phyloP scores from a whole-genome alignment of 2,329 filamentous ascomycete genomes.

The Bipolaris sorokiniana region DNA sequence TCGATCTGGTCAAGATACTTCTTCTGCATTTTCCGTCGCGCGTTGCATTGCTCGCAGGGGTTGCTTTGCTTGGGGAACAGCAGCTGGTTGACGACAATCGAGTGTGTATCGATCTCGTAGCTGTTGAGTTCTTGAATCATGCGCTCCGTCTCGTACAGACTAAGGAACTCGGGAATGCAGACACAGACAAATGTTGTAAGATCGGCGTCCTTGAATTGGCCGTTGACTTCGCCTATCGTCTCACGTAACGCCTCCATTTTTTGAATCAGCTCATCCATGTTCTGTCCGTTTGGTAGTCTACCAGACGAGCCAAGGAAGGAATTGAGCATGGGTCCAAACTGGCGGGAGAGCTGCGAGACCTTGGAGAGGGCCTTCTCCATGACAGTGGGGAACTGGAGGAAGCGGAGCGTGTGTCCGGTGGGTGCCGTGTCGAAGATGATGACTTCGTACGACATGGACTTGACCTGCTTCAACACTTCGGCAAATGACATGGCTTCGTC shows the following conservation, averaged over 20 bases:
- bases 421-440: constrained; percentile 99
- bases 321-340: constrained; percentile 96
- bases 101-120: constrained; percentile 95
- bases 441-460: constrained; percentile 96
- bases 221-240: constrained; percentile 94
- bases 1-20: constrained; percentile 99
- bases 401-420: constrained; percentile 96
- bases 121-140: constrained; percentile 98
- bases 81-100: constrained; percentile 97
- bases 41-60: constrained; percentile 92
- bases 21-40: constrained; percentile 96
- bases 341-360: constrained; percentile 87
- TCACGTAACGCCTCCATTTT: constrained; percentile 93
- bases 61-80: constrained; percentile 87
- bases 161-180: constrained; percentile 96
- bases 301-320: constrained; percentile 82
- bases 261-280: constrained; percentile 86
- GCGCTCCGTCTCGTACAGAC: constrained; percentile 96
- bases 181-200: constrained; percentile 98
- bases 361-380: constrained; percentile 99
- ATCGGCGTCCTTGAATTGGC: constrained; percentile 96
- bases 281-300: constrained; percentile 87
- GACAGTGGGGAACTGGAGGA: constrained; percentile 96
- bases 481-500: constrained; percentile 99
- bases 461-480: constrained; percentile 98